A percentile compares a stretch with the other conserved stretches of the same genome.
Conservation (phyloP, 1,284 basidiomycete species). For the Polyporus tsugae region DNA sequence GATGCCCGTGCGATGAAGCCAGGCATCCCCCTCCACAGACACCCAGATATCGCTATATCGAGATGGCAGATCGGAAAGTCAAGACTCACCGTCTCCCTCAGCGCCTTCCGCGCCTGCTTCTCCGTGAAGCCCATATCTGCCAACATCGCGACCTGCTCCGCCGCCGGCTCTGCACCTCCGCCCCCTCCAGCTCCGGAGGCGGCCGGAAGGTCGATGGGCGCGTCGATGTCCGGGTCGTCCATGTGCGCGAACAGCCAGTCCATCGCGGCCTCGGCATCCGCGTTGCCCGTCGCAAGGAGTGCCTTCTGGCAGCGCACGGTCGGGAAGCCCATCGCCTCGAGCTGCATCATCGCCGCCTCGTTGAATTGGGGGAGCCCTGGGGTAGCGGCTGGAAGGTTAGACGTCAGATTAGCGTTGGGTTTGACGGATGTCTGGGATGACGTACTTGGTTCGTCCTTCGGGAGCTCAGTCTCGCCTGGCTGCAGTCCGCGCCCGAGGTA, state of each 20-base stretch:
- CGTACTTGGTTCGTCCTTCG: constrained; percentile 58
- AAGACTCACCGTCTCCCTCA: constrained; percentile 81
- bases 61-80: neutral
- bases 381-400: constrained; percentile 32
- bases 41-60: neutral
- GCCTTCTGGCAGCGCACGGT: constrained; percentile 87
- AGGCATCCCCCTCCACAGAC: neutral
- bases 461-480: constrained; percentile 77
- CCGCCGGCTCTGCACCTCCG: constrained; percentile 60
- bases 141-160: constrained; percentile 78
- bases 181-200: constrained; percentile 27
- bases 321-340: constrained; percentile 92
- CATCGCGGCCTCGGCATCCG: constrained; percentile 86
- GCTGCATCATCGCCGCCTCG: constrained; percentile 72
- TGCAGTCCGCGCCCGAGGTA: constrained; percentile 83
- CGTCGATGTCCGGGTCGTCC: constrained; percentile 96
- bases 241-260: constrained; percentile 96
- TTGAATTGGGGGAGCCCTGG: constrained; percentile 71
- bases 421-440: constrained; percentile 4
- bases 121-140: constrained; percentile 94
- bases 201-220: constrained; percentile 62
- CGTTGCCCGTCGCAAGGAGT: constrained; percentile 87
- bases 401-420: neutral
- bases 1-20: too few species aligned
- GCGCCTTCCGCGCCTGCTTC: constrained; percentile 88